Percentiles rank a stretch among this genome's conserved stretches.
Conservation (phyloP, 192 early-diverging fungal genomes). For the Entomortierella beljakovae region DNA sequence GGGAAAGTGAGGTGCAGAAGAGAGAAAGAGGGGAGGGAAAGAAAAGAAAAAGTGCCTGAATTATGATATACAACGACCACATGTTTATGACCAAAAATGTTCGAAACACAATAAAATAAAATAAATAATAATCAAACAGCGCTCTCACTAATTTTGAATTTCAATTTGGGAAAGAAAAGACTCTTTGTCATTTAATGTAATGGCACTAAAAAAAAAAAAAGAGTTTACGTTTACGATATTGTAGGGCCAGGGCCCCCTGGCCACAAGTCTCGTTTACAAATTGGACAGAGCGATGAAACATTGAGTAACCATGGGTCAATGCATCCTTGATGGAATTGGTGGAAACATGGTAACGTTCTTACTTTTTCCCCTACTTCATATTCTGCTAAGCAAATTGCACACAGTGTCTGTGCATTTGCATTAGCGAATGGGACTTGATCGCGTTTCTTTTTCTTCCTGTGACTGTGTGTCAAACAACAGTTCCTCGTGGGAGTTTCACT, state of each 20-base stretch:
- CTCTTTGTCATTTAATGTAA: no score
- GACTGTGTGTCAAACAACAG: not conserved
- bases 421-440: slow-evolving; percentile 42
- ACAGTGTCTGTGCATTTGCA: slow-evolving; percentile 53
- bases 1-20: not conserved
- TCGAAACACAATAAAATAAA: not conserved
- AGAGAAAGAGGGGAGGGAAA: not conserved
- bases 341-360: slow-evolving; percentile 60
- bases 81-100: not conserved
- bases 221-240: not conserved
- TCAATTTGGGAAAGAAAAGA: not conserved
- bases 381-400: slow-evolving; percentile 64
- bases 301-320: slow-evolving; percentile 66
- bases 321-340: slow-evolving; percentile 66
- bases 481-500: not conserved
- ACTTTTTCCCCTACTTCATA: slow-evolving; percentile 62
- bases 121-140: no score
- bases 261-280: slow-evolving; percentile 63
- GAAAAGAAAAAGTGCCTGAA: not conserved
- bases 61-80: not conserved
- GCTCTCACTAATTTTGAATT: not conserved
- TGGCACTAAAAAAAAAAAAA: not conserved
- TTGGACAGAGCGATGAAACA: slow-evolving; percentile 64
- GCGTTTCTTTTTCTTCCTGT: slow-evolving; percentile 6
- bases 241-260: no score